Evolutionary conservation across 2,329 filamentous ascomycete genomes (phyloP).

Genomic region (Ascochyta koolunga): DNA sequence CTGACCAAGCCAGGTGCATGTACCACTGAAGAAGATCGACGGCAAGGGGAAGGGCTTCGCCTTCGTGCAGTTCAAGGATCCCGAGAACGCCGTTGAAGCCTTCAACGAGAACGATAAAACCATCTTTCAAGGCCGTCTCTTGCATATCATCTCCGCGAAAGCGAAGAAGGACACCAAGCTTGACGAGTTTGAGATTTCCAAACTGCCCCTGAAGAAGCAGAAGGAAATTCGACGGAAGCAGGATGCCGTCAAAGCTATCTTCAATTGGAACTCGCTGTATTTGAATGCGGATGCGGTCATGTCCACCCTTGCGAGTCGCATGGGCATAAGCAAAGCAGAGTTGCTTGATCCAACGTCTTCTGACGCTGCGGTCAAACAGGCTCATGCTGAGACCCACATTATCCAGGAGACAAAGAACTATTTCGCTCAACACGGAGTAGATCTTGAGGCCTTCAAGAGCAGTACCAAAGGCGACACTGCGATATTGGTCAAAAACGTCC

Average conservation of each 20-base stretch:
- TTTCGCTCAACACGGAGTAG: constrained; percentile 84
- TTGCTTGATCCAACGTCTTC: constrained; percentile 94
- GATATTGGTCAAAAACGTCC: constrained; percentile 94
- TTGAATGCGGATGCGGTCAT: constrained; percentile 96
- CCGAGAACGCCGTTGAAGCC: constrained; percentile 76
- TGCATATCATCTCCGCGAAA: constrained; percentile 87
- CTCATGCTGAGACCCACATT: constrained; percentile 91
- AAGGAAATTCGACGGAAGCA: constrained; percentile 85
- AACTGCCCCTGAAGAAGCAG: constrained; percentile 93
- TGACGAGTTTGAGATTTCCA: constrained; percentile 87
- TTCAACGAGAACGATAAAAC: constrained; percentile 80
- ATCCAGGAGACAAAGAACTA: constrained; percentile 97
- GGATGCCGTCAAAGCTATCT: constrained; percentile 76
- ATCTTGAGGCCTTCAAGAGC: constrained; percentile 88
- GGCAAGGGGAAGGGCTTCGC: constrained; percentile 88
- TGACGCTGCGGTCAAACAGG: constrained; percentile 94
- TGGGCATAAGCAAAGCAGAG: constrained; percentile 90
- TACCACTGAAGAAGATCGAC: constrained; percentile 73
- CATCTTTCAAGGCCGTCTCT: constrained; percentile 87
- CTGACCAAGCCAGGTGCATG: constrained; percentile 72
- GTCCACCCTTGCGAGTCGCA: constrained; percentile 80
- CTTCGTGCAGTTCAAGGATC: constrained; percentile 77
- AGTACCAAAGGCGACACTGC: constrained; percentile 82
- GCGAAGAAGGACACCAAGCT: constrained; percentile 81
- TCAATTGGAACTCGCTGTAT: constrained; percentile 99